phyloP scores from a whole-genome alignment of 2,329 filamentous ascomycete genomes.

The Colletotrichum musae region DNA sequence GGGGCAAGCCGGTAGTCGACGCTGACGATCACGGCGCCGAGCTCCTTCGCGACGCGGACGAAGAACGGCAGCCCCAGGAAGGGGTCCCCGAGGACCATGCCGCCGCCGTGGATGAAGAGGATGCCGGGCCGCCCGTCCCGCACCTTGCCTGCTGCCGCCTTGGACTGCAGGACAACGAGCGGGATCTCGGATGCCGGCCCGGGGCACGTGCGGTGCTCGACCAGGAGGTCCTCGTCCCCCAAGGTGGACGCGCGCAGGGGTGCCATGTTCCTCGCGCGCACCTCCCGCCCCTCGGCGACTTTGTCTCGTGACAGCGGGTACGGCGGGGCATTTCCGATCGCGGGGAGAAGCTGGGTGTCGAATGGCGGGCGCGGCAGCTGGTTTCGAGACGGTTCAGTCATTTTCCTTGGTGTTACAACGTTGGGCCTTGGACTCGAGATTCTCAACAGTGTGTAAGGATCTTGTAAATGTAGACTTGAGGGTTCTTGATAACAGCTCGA shows the following conservation, averaged over 20 bases:
- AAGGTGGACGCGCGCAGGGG: slow-evolving; percentile 21
- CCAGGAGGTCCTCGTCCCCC: slow-evolving; percentile 14
- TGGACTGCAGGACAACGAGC: slow-evolving; percentile 19
- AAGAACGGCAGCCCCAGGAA: slow-evolving; percentile 25
- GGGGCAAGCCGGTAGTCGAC: slow-evolving; percentile 64
- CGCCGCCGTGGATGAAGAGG: slow-evolving; percentile 32
- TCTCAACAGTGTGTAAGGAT: too few relatives aligned
- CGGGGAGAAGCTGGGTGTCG: slow-evolving; percentile 24
- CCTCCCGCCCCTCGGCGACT: slow-evolving; percentile 9
- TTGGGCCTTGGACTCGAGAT: too few relatives aligned
- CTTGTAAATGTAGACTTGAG: too few relatives aligned
- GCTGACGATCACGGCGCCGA: slow-evolving; percentile 53
- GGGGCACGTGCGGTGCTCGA: slow-evolving; percentile 27
- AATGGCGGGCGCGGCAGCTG: slow-evolving; percentile 15
- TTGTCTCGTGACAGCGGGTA: slow-evolving; percentile 10
- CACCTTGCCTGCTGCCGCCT: background rate
- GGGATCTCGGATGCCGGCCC: slow-evolving; percentile 21
- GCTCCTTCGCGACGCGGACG: slow-evolving; percentile 17
- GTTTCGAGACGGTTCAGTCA: slow-evolving; percentile 9
- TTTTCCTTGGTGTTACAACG: background rate
- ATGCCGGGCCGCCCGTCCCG: slow-evolving; percentile 14
- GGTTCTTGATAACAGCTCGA: too few relatives aligned
- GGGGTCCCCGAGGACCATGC: slow-evolving; percentile 31
- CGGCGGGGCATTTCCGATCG: background rate
- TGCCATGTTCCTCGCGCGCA: slow-evolving; percentile 20